Evolutionary conservation across 1,284 basidiomycete genomes (phyloP).

Genomic region (Apiotrichum mycotoxinovorans): DNA sequence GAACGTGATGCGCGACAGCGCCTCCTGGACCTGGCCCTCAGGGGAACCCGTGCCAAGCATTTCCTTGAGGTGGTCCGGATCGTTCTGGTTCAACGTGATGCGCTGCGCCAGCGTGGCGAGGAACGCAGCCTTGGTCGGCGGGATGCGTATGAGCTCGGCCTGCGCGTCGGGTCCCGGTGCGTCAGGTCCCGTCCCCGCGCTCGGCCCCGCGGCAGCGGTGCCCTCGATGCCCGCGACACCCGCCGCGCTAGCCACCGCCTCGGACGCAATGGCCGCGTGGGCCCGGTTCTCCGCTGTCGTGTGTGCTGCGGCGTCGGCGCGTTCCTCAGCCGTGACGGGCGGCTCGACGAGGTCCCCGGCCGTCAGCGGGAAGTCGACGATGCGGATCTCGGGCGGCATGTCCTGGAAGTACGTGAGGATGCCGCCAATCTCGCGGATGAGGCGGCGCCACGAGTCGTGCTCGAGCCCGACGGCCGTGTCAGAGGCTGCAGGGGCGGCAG

Average conservation of each 20-base stretch:
- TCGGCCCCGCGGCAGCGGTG: neutral
- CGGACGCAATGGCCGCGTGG: neutral
- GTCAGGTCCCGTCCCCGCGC: neutral
- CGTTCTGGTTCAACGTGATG: neutral
- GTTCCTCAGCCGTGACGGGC: neutral
- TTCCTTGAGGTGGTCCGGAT: constrained; percentile 1
- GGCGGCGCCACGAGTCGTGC: neutral
- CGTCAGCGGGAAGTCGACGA: neutral
- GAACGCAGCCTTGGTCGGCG: neutral
- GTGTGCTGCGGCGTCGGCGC: neutral
- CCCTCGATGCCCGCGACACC: neutral
- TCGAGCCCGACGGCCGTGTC: neutral
- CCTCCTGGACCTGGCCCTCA: constrained; percentile 2
- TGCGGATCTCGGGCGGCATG: neutral
- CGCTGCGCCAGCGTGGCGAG: neutral
- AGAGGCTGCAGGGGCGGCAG: neutral
- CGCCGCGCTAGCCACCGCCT: neutral
- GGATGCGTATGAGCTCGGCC: neutral
- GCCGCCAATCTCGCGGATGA: constrained; percentile 1
- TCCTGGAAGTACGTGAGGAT: constrained; percentile 3
- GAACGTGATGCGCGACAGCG: neutral
- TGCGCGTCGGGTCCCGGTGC: neutral
- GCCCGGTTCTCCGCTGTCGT: neutral
- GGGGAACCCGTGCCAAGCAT: neutral
- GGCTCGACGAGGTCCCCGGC: neutral